These are phyloP conservation scores for Exophiala dermatitidis DNA, from an alignment of 2,329 filamentous ascomycete genomes.

Conservation along the genomic window DNA sequence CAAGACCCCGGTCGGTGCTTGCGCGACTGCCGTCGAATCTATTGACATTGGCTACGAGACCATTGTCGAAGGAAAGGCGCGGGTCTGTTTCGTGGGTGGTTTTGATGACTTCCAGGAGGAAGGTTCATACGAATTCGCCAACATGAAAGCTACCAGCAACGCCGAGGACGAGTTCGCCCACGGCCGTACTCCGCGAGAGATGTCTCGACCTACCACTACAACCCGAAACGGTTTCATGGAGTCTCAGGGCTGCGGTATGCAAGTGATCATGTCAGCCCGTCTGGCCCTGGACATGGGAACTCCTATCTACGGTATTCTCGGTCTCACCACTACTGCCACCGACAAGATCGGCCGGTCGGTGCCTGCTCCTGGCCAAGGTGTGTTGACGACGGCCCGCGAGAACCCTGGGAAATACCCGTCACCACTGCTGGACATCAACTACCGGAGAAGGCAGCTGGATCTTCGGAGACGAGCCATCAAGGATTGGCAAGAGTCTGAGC, in stretches of 20 bases:
- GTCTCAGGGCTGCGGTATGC: conserved; percentile 95
- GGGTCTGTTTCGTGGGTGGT: conserved; percentile 93
- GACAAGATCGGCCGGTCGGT: conserved; percentile 99
- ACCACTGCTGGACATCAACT: conserved; percentile 93
- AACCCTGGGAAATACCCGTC: conserved; percentile 86
- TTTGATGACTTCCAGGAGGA: conserved; percentile 99
- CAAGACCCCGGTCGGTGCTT: conserved; percentile 97
- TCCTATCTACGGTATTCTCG: conserved; percentile 90
- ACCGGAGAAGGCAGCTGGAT: conserved; percentile 90
- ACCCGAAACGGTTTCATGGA: conserved; percentile 99
- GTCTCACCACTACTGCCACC: conserved; percentile 88
- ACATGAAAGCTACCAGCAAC: conserved; percentile 99
- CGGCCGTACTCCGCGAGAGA: conserved; percentile 89
- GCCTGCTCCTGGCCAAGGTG: conserved; percentile 91
- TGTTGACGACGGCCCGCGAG: conserved; percentile 91
- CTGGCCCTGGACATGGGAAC: conserved; percentile 97
- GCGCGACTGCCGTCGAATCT: conserved; percentile 93
- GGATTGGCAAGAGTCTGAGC: conserved; percentile 91
- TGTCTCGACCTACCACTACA: conserved; percentile 95
- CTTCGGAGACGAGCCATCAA: conserved; percentile 90
- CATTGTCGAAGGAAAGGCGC: conserved; percentile 95
- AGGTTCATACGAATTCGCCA: conserved; percentile 98
- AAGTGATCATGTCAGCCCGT: conserved; percentile 96
- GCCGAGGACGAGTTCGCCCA: conserved; percentile 93
- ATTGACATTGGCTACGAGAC: conserved; percentile 97